A percentile compares a stretch with the other conserved stretches of the same genome.
These are phyloP conservation scores for Dendrobium catenatum DNA, from an alignment of 106 monocot species.

Conservation along the genomic window DNA sequence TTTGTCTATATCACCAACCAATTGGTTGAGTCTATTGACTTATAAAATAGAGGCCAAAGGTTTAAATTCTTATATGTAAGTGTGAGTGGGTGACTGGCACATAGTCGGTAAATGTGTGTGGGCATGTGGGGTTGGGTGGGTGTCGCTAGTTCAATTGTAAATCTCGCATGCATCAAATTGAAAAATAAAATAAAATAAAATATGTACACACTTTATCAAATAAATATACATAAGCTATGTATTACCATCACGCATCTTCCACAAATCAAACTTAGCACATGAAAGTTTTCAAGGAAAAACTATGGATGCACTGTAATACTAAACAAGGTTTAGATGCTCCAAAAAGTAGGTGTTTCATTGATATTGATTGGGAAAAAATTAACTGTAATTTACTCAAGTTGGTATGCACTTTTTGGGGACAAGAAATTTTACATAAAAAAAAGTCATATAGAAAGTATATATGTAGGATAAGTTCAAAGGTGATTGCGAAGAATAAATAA, in stretches of 20 bases:
- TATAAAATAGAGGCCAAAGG: too few relatives aligned
- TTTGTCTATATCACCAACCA: too few relatives aligned
- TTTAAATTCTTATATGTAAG: too few relatives aligned
- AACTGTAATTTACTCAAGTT: neutral
- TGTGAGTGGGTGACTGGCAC: too few relatives aligned
- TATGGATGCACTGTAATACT: neutral
- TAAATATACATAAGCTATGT: neutral
- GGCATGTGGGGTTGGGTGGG: too few relatives aligned
- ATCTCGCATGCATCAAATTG: neutral
- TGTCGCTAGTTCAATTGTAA: neutral
- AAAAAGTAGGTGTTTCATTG: neutral
- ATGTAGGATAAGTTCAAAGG: neutral
- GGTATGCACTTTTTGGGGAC: neutral
- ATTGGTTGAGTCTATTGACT: too few relatives aligned
- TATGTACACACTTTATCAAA: neutral
- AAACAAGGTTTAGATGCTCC: neutral
- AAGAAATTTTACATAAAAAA: neutral
- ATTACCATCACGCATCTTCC: neutral
- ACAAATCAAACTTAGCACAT: neutral
- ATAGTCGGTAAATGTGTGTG: too few relatives aligned
- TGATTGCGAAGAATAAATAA: neutral
- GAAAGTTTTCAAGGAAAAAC: neutral
- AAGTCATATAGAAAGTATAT: neutral
- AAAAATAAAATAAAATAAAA: neutral
- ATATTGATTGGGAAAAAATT: neutral